Evolutionary conservation across 2,329 filamentous ascomycete species (phyloP), one percentile per base, ranked within the genome.

Genomic region (Thyridium curvatum): DNA sequence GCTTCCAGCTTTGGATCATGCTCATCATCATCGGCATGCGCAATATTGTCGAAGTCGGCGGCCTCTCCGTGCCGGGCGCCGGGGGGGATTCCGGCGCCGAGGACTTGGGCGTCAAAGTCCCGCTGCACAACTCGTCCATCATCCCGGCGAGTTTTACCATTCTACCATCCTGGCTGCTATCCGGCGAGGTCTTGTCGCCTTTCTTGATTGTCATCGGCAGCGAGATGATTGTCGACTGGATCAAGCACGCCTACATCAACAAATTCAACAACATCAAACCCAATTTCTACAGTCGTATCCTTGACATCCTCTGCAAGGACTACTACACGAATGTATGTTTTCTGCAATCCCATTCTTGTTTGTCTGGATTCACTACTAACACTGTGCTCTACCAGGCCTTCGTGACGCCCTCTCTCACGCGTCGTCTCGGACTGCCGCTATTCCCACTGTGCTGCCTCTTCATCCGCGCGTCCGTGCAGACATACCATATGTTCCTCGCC

Each of bases 231-330:
- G 93, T 98, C 2, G 93, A 98, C 62, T 90, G 86, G 77, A 77
- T 96, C 59, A 98, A 98, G 61, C 94, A 98, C 56, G 88, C 88
- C 16, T 98, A 97, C 58, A 94, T 98, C 58, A 90, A 83, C 57
- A 98, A 98, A 58, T 98, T 98, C 68, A 98, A 98, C 70, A 95
- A 94, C 52, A 89, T 90, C 49, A 91, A 93, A 47, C 93, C 93
- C 3, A 79, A 77, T 7, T 85, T 98, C 40, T 98, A 98, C 59
- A 77, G 80, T 38, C 80, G 89, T 17, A 95, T 93, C 56, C 74
- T 97, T 13, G 94, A 98, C 55, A 86, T 98, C 4, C 68, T 98
- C 8, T 90, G 89, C 48, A 97, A 97, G 60, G 93, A 98, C 59
- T 98, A 98, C 63, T 98, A 98, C 58, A 91, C 89, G 1, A 91